phyloP scores from a whole-genome alignment of 2,329 filamentous ascomycete genomes.

The Phialocephala subalpina region DNA sequence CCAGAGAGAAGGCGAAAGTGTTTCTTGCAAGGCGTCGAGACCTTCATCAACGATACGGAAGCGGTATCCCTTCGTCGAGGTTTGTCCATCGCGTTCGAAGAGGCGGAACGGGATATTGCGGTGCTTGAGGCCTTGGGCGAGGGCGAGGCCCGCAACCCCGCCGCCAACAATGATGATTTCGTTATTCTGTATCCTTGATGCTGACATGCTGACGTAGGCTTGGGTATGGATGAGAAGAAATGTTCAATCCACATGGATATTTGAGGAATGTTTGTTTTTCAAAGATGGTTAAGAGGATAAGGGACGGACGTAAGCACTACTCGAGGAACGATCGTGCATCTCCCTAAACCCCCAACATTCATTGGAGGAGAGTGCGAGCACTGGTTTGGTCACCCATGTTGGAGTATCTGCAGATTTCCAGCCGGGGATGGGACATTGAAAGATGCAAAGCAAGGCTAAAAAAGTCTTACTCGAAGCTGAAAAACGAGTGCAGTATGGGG shows the following conservation, averaged over 20 bases:
- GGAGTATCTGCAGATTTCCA: too few species aligned
- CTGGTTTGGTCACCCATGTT: too few species aligned
- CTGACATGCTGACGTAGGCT: not conserved
- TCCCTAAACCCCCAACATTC: too few species aligned
- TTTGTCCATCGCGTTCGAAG: conserved; percentile 61
- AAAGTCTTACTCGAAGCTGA: too few species aligned
- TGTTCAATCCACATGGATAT: not conserved
- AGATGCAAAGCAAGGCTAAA: too few species aligned
- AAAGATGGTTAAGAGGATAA: too few species aligned
- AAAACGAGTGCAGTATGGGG: too few species aligned
- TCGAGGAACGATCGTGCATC: too few species aligned
- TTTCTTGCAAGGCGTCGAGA: conserved; percentile 27
- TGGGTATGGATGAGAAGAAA: not conserved
- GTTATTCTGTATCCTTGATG: not conserved
- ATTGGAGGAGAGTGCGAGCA: too few species aligned
- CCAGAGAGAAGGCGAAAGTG: not conserved
- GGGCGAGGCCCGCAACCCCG: conserved; percentile 45
- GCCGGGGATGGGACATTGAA: too few species aligned
- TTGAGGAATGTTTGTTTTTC: not conserved
- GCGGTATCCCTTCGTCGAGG: conserved; percentile 53
- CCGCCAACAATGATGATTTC: conserved; percentile 43
- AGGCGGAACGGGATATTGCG: conserved; percentile 56
- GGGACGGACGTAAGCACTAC: too few species aligned
- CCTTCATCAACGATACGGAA: conserved; percentile 43
- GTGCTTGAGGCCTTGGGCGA: conserved; percentile 42